phyloP scores from a whole-genome alignment of 495 filamentous ascomycete genomes.

The Viridothelium virens region DNA sequence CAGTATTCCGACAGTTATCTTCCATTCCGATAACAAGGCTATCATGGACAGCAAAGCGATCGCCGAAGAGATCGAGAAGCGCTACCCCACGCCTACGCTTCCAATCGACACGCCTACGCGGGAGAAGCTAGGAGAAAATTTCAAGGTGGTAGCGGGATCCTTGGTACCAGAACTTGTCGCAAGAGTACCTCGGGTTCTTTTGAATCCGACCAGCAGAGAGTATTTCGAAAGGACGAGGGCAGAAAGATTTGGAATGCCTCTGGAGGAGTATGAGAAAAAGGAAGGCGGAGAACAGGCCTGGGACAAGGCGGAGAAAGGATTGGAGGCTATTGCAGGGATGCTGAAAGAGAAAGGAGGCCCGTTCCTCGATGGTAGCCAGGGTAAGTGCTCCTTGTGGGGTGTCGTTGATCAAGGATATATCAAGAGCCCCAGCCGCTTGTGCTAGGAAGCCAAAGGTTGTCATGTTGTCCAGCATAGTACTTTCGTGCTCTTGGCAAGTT shows the following conservation, averaged over 20 bases:
- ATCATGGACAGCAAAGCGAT: constrained; percentile 53
- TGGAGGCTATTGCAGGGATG: constrained; percentile 40
- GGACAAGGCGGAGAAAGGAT: constrained; percentile 30
- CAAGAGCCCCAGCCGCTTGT: background rate
- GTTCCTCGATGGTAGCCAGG: constrained; percentile 39
- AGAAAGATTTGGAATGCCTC: constrained; percentile 37
- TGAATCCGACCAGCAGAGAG: constrained; percentile 35
- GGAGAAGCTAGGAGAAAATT: constrained; percentile 26
- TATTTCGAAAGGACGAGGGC: constrained; percentile 44
- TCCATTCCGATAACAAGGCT: constrained; percentile 43
- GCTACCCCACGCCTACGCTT: constrained; percentile 46
- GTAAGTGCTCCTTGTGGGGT: constrained; percentile 22
- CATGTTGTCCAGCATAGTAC: too few species aligned
- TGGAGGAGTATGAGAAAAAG: constrained; percentile 38
- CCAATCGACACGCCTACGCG: constrained; percentile 44
- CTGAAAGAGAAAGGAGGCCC: constrained; percentile 47
- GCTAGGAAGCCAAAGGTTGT: background rate
- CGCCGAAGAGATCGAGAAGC: constrained; percentile 43
- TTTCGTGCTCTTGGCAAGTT: too few species aligned
- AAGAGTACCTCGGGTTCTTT: constrained; percentile 33
- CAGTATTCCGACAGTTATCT: constrained; percentile 47
- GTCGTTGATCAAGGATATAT: background rate
- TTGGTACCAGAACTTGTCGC: constrained; percentile 33
- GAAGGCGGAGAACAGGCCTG: constrained; percentile 39
- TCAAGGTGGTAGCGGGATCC: constrained; percentile 19